These are phyloP conservation scores for Ceratocystis papillata DNA, from an alignment of 2,329 filamentous ascomycete species.

Conservation along the genomic window DNA sequence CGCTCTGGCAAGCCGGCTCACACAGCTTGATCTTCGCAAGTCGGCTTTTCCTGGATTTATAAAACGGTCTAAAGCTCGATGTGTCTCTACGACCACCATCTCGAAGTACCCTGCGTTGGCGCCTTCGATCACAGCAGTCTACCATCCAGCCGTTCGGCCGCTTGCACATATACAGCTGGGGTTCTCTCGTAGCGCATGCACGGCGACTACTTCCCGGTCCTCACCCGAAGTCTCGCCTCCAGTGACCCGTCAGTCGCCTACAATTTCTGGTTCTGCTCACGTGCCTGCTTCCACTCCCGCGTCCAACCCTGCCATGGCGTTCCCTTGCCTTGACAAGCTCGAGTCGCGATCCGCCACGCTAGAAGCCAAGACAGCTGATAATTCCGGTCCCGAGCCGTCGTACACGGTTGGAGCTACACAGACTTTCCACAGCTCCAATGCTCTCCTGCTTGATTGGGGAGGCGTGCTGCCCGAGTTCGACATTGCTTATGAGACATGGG, in stretches of 20 bases:
- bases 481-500: conserved; percentile 91
- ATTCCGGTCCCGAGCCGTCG: conserved; percentile 77
- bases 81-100: background rate
- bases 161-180: too few relatives aligned
- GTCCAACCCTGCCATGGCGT: conserved; percentile 77
- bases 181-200: background rate
- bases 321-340: conserved; percentile 78
- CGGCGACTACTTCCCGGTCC: conserved; percentile 12
- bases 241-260: conserved; percentile 3
- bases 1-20: background rate
- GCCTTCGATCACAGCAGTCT: too few relatives aligned
- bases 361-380: conserved; percentile 40
- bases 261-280: background rate
- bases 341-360: conserved; percentile 69
- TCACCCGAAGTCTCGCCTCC: conserved; percentile 13
- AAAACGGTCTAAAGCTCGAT: background rate
- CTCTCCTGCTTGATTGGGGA: conserved; percentile 85
- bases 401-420: conserved; percentile 86
- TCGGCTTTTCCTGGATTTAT: background rate
- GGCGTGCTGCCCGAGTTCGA: conserved; percentile 81
- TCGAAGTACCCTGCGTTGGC: too few relatives aligned
- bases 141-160: too few relatives aligned
- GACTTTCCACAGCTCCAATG: conserved; percentile 60
- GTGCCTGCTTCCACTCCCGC: conserved; percentile 30
- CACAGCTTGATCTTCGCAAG: background rate